These are phyloP conservation scores for Microdochium trichocladiopsis DNA, from an alignment of 2,329 filamentous ascomycete species.

Conservation along the genomic window DNA sequence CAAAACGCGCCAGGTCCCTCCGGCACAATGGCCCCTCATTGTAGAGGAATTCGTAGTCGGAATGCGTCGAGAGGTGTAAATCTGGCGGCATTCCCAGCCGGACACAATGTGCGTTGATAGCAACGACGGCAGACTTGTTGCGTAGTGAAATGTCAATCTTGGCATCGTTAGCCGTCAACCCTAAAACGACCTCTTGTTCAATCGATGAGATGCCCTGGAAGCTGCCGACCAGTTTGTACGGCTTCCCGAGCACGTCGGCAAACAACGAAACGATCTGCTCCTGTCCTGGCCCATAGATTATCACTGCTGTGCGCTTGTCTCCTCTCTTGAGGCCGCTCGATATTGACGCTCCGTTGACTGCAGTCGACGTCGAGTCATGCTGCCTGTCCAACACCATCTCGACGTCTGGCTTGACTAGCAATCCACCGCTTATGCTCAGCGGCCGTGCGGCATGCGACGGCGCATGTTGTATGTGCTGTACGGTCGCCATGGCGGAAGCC, in stretches of 20 bases:
- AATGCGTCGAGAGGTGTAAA: constrained; percentile 54
- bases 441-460: constrained; percentile 39
- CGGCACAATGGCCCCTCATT: constrained; percentile 65
- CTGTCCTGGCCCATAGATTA: constrained; percentile 65
- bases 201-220: constrained; percentile 46
- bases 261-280: constrained; percentile 69
- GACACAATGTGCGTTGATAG: constrained; percentile 73
- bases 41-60: constrained; percentile 85
- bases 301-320: constrained; percentile 52
- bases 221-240: constrained; percentile 51
- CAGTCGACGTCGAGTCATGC: background rate
- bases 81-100: constrained; percentile 65
- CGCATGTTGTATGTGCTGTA: constrained; percentile 38
- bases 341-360: background rate
- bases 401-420: constrained; percentile 5
- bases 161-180: constrained; percentile 51
- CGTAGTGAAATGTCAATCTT: constrained; percentile 50
- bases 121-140: constrained; percentile 51
- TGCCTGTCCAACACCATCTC: constrained; percentile 10
- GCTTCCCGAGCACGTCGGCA: constrained; percentile 73
- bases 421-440: constrained; percentile 21
- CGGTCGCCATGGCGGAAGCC: constrained; percentile 25
- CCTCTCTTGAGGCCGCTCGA: constrained; percentile 21
- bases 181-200: constrained; percentile 60
- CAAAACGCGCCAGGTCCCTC: constrained; percentile 70